Evolutionary conservation across 2,329 filamentous ascomycete species (phyloP), one percentile per base, ranked within the genome.

Genomic region (Fusarium keratoplasticum): DNA sequence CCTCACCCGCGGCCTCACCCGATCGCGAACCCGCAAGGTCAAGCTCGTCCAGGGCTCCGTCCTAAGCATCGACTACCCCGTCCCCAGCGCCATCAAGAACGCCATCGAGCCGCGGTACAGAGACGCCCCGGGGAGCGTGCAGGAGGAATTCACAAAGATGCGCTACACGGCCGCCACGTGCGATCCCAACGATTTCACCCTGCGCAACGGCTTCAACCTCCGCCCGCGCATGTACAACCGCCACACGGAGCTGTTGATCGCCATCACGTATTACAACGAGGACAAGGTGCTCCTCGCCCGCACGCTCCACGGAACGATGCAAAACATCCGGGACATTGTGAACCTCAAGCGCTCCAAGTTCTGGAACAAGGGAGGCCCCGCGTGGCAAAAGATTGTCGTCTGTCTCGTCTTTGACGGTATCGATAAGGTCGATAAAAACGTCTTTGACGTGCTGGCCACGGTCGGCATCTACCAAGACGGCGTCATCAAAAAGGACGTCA

Each of bases 201-300:
- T 77, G 50, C 64, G 74, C 4, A 77, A 77, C 66, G 75, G 75
- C 22, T 77, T 77, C 59, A 76, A 77, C 65, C 62, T 77, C 14
- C 75, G 75, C n/a, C 71, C 75, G 20, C 70, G 74, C 38, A 77
- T 77, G 75, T 77, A 77, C 62, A 77, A 77, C 58, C 73, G 75
- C 25, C 75, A 77, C 65, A 77, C 75, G 11, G 75, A 77, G 62
- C 69, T 77, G 1, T 57, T 77, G 33, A 77, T 77, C 55, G 75
- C 75, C 20, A 77, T 77, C 47, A 77, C 75, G 54, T 77, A 77
- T 62, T 77, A 77, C 71, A 77, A 77, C 54, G 75, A 77, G 31
- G 75, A 77, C 65, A 77, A 77, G 62, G 75, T 77, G n/a, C 73
- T 77, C 6, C 73, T 77, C 18, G 75, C 75, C 2, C 73, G 75